These are phyloP conservation scores for Biscogniauxia mediterranea DNA, from an alignment of 2,329 filamentous ascomycete genomes.

Conservation along the genomic window DNA sequence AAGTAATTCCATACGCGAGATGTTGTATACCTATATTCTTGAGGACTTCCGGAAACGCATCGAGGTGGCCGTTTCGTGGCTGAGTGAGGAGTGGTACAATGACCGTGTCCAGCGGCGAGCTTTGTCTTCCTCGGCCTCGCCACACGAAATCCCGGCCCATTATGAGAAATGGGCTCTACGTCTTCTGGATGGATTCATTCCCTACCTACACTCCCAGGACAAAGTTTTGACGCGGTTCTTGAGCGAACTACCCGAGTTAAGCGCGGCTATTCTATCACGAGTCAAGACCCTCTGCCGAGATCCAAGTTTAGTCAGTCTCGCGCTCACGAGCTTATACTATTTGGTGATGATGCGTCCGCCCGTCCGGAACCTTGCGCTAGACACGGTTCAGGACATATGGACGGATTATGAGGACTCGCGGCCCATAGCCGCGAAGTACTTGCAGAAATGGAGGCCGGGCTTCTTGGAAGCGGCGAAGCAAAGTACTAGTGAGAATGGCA, in stretches of 20 bases:
- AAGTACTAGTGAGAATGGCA: slow-evolving; percentile 13
- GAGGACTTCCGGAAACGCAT: slow-evolving; percentile 90
- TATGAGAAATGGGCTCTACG: slow-evolving; percentile 79
- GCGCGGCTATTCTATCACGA: slow-evolving; percentile 66
- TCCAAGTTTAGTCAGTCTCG: slow-evolving; percentile 61
- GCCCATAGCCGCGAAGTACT: slow-evolving; percentile 60
- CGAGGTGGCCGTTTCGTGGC: slow-evolving; percentile 87
- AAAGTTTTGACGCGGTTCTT: slow-evolving; percentile 88
- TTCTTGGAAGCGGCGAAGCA: slow-evolving; percentile 43
- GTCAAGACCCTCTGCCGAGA: slow-evolving; percentile 68
- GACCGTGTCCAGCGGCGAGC: slow-evolving; percentile 59
- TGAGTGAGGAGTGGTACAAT: slow-evolving; percentile 98
- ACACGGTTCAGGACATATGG: slow-evolving; percentile 67
- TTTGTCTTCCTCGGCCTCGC: slow-evolving; percentile 40
- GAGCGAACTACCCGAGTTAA: slow-evolving; percentile 84
- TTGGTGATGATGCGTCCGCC: slow-evolving; percentile 67
- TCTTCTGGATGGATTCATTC: slow-evolving; percentile 84
- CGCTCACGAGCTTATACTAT: slow-evolving; percentile 64
- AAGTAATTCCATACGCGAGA: slow-evolving; percentile 71
- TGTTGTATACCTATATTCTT: slow-evolving; percentile 80
- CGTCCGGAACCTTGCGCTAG: slow-evolving; percentile 59
- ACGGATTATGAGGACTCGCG: slow-evolving; percentile 63
- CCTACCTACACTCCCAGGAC: slow-evolving; percentile 88
- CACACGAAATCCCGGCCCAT: slow-evolving; percentile 54
- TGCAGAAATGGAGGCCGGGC: slow-evolving; percentile 58